Conservation (phyloP, 495 filamentous ascomycete genomes). For the Daldinia caldariorum region DNA sequence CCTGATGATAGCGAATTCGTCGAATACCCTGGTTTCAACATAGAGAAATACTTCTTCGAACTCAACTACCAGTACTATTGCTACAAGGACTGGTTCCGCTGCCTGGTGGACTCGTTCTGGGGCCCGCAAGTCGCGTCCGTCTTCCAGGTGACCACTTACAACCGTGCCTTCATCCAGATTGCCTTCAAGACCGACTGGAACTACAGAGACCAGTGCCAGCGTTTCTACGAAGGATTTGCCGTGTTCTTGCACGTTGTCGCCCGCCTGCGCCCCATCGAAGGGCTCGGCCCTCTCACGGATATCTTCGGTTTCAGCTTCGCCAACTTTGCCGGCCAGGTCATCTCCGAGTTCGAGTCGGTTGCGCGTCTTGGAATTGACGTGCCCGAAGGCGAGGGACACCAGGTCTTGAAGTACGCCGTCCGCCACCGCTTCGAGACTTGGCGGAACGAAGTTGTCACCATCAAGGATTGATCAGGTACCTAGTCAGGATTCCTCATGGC, state of each 20-base stretch:
- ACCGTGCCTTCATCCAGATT: conserved; percentile 21
- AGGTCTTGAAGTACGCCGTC: background rate
- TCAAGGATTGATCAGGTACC: background rate
- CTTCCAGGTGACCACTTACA: background rate
- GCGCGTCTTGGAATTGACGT: background rate
- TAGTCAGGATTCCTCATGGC: background rate
- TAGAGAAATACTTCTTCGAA: conserved; percentile 5
- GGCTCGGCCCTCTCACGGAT: conserved; percentile 6
- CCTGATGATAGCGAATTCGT: background rate
- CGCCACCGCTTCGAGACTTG: background rate
- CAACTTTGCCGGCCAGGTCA: background rate
- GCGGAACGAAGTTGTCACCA: background rate
- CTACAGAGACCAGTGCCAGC: background rate
- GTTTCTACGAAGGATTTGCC: conserved; percentile 3
- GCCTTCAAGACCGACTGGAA: background rate
- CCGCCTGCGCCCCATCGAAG: conserved; percentile 5
- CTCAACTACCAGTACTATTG: conserved; percentile 13
- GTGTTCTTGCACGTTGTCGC: conserved; percentile 19
- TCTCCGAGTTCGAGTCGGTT: conserved; percentile 6
- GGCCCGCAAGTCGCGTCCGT: conserved; percentile 5
- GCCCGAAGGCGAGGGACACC: background rate
- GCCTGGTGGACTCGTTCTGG: conserved; percentile 23
- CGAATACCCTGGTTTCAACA: background rate
- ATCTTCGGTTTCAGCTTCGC: conserved; percentile 22
- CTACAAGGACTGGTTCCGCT: conserved; percentile 15